phyloP scores from a whole-genome alignment of 257 asterid species.

The Lantana camara region DNA sequence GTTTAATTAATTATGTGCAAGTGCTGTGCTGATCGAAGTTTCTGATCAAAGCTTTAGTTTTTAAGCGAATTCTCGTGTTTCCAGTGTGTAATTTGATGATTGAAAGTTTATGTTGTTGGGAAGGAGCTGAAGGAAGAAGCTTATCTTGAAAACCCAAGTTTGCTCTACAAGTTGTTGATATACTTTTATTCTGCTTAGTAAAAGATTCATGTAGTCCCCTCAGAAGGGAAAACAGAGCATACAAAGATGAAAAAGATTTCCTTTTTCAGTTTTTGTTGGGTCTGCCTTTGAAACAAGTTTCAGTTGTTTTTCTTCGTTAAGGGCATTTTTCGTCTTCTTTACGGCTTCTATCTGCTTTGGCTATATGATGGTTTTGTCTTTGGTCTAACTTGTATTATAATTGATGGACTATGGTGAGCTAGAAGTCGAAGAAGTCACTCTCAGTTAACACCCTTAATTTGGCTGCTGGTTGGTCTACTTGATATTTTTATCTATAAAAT shows the following conservation, averaged over 20 bases:
- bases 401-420: background rate
- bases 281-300: background rate
- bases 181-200: background rate
- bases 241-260: too few species aligned
- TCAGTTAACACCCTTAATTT: background rate
- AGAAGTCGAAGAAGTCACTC: background rate
- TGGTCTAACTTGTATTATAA: background rate
- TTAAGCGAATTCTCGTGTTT: background rate
- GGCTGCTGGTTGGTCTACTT: conserved; percentile 6
- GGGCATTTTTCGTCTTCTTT: background rate
- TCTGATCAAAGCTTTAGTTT: background rate
- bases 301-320: background rate
- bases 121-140: background rate
- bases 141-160: background rate
- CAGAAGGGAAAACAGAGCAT: too few species aligned
- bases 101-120: background rate
- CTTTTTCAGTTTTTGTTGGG: background rate
- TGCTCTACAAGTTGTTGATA: background rate
- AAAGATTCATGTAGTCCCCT: background rate
- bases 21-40: background rate
- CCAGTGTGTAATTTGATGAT: background rate
- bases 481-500: background rate
- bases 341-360: background rate
- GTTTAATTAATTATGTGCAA: background rate
- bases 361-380: background rate